Evolutionary conservation across 1,284 basidiomycete species (phyloP), one percentile per base, ranked within the genome.

Genomic region (Chalciporus sp.): DNA sequence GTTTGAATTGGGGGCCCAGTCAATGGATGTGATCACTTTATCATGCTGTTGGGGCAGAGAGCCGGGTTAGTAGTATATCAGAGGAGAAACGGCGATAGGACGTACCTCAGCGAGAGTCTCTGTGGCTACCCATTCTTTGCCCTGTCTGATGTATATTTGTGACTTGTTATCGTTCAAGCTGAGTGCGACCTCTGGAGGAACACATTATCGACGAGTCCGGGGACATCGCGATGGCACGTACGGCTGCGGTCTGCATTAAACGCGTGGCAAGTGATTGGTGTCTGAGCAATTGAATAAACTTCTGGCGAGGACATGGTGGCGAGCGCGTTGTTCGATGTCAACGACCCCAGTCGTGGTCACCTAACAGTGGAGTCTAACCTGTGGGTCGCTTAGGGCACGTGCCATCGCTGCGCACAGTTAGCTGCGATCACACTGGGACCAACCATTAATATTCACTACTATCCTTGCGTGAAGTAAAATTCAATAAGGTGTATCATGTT

Each of bases 1-100:
- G 76, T 99, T 98, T 47, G 95, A 92, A 63, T 85, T 83, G 9
- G 95, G 94, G 3, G 96, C 97, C 97, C 97, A 99, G 74, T 98
- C 96, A 72, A 99, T 97, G 55, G 94, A 95, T 2, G 96, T 99
- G 74, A 99, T 92, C 59, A 90, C 79, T 77, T 99, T 99, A 80
- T 99, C 97, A 76, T 99, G 97, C 94, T 98, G 58, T 17, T 47
- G 52, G 43, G 49, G 47, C 44, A 33, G 27, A 37, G n/a, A 39
- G n/a, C 37, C 8, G 48, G 29, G 31, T 16, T 1, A 14, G 29
- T 20, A 20, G 26, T 41, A 11, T 19, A 39, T 39, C 45, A 27
- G 12, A 41, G 27, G 16, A 3, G 33, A 37, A 16, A 49, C 17
- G 20, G 17, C 8, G 39, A 26, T 29, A 23, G 3, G 14, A 72